phyloP scores from a whole-genome alignment of 345 rosid species.

The Acer negundo region DNA sequence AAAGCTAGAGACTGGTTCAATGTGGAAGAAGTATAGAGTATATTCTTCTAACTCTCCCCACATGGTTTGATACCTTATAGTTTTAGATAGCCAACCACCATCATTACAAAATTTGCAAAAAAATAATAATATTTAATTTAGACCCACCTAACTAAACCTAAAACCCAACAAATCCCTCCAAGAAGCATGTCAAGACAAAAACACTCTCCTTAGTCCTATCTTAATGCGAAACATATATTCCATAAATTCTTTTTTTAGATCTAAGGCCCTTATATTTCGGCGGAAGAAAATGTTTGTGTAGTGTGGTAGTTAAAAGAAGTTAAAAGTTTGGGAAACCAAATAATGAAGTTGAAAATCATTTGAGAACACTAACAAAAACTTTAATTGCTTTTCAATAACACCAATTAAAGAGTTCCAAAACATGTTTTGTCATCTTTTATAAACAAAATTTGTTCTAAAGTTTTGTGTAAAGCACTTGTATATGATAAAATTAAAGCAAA shows the following conservation, averaged over 20 bases:
- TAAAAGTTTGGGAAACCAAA: background rate
- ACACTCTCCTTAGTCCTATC: background rate
- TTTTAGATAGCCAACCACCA: constrained; percentile 16
- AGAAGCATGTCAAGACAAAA: constrained; percentile 26
- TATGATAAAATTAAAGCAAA: background rate
- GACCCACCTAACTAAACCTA: constrained; percentile 14
- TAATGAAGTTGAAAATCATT: background rate
- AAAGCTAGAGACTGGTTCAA: background rate
- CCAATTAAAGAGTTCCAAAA: background rate
- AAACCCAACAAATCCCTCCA: background rate
- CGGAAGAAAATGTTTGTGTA: background rate
- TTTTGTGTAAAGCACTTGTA: background rate
- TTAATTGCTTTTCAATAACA: background rate
- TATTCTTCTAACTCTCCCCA: constrained; percentile 6
- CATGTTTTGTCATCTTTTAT: background rate
- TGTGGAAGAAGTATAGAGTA: background rate
- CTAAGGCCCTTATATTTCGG: constrained; percentile 1
- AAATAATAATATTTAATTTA: background rate
- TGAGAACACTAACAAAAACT: background rate
- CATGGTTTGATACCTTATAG: constrained; percentile 37
- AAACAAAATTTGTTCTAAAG: no score
- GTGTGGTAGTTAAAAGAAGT: no score
- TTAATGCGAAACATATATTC: constrained; percentile 26
- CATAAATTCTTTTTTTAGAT: constrained; percentile 2
- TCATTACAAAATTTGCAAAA: background rate